Evolutionary conservation across 306 rosid species (phyloP).

Genomic region (Pyrus betulifolia): DNA sequence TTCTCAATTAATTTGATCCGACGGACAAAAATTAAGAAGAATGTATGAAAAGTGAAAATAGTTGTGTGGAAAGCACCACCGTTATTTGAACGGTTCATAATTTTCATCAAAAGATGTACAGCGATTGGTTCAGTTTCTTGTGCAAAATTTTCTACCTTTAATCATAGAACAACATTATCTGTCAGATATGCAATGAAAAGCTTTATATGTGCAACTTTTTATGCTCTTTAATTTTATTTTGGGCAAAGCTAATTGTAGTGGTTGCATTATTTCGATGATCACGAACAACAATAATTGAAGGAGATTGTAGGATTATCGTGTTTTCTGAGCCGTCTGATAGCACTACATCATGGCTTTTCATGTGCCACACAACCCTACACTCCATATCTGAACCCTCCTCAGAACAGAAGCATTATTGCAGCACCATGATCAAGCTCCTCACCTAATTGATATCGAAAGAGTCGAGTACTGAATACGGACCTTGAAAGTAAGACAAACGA

Average conservation of each 20-base stretch:
- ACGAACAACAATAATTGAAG: background rate
- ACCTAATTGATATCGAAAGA: no score
- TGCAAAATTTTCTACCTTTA: background rate
- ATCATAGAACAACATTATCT: background rate
- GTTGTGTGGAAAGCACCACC: no score
- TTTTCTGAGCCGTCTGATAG: background rate
- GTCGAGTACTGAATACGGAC: no score
- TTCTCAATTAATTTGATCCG: no score
- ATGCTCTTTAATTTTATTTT: background rate
- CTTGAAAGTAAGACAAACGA: no score
- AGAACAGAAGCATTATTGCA: background rate
- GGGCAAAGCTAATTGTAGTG: background rate
- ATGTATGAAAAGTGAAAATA: no score
- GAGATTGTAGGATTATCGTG: background rate
- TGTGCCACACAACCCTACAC: conserved; percentile 6
- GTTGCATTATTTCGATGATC: background rate
- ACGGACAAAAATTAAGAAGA: no score
- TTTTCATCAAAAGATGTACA: background rate
- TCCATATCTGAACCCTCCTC: background rate
- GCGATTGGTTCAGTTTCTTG: background rate
- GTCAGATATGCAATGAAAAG: background rate
- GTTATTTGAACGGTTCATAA: background rate
- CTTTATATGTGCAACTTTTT: background rate
- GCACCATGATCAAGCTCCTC: background rate
- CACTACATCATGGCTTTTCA: conserved; percentile 4